Percentiles rank a stretch among this genome's conserved stretches.
Conservation (phyloP, 306 rosid genomes). For the Cicer bijugum region DNA sequence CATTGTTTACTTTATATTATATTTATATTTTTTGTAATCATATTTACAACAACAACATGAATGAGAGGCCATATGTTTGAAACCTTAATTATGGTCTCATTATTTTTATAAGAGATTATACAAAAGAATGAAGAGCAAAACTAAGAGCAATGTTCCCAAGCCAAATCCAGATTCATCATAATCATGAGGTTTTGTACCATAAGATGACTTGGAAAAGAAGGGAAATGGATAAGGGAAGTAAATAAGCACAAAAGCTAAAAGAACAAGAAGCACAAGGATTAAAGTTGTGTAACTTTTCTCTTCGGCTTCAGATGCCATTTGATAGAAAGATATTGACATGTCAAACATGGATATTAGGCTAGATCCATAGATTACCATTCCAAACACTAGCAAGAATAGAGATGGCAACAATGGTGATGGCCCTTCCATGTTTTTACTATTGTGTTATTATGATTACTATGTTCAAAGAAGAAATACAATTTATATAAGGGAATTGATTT, state of each 20-base stretch:
- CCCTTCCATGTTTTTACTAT: constrained; percentile 57
- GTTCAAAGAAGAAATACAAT: constrained; percentile 5
- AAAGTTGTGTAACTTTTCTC: constrained; percentile 23
- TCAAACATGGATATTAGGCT: constrained; percentile 49
- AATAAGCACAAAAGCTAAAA: constrained; percentile 27
- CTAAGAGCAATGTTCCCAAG: constrained; percentile 50
- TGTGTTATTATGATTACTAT: neutral
- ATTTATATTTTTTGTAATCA: too few species aligned
- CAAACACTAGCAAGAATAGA: constrained; percentile 59
- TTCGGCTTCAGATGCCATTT: constrained; percentile 45
- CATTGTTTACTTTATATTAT: too few species aligned
- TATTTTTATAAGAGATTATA: constrained; percentile 25
- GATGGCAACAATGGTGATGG: constrained; percentile 79
- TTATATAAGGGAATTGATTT: constrained; percentile 30
- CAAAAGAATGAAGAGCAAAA: constrained; percentile 50
- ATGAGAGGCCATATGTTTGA: neutral
- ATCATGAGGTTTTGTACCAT: constrained; percentile 36
- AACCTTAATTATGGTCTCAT: neutral
- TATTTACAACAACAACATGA: too few species aligned
- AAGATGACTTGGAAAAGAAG: constrained; percentile 38
- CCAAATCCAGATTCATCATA: constrained; percentile 47
- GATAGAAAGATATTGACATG: constrained; percentile 35
- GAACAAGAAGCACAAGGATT: constrained; percentile 45
- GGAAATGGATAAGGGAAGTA: constrained; percentile 38
- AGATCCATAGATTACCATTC: constrained; percentile 58